These are phyloP conservation scores for Stereum hirsutum DNA, from an alignment of 1,284 basidiomycete species.

Conservation along the genomic window DNA sequence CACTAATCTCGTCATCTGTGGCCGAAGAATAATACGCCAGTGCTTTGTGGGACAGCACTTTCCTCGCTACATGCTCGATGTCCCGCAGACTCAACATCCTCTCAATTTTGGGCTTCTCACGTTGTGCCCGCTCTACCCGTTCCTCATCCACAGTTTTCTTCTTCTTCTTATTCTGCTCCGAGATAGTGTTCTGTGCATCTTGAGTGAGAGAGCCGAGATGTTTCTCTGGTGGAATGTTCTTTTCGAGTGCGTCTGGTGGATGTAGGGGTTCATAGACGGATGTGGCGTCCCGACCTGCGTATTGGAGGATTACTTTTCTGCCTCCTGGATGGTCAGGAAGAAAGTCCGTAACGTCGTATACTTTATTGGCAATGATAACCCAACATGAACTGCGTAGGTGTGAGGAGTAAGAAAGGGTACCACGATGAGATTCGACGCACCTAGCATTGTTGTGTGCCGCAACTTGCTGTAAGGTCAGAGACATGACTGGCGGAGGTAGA, in stretches of 20 bases:
- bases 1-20: conserved; percentile 76
- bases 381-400: conserved; percentile 58
- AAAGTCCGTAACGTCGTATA: conserved; percentile 85
- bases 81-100: conserved; percentile 68
- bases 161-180: conserved; percentile 28
- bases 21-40: conserved; percentile 79
- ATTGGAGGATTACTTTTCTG: conserved; percentile 65
- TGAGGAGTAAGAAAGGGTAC: conserved; percentile 5
- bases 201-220: conserved; percentile 65
- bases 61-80: conserved; percentile 65
- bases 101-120: conserved; percentile 52
- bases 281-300: conserved; percentile 76
- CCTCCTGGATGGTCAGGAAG: conserved; percentile 80
- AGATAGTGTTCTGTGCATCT: conserved; percentile 35
- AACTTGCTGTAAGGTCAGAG: conserved; percentile 30
- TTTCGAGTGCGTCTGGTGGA: conserved; percentile 60
- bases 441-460: conserved; percentile 42
- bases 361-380: conserved; percentile 75
- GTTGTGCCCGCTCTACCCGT: conserved; percentile 53
- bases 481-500: conserved; percentile 19
- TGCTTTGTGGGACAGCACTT: conserved; percentile 64
- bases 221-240: conserved; percentile 54
- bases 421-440: conserved; percentile 23
- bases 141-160: conserved; percentile 62
- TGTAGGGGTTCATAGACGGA: conserved; percentile 67